A percentile compares a stretch with the other conserved stretches of the same genome.
phyloP scores from a whole-genome alignment of 23 red algal species.

The Gracilaria domingensis region DNA sequence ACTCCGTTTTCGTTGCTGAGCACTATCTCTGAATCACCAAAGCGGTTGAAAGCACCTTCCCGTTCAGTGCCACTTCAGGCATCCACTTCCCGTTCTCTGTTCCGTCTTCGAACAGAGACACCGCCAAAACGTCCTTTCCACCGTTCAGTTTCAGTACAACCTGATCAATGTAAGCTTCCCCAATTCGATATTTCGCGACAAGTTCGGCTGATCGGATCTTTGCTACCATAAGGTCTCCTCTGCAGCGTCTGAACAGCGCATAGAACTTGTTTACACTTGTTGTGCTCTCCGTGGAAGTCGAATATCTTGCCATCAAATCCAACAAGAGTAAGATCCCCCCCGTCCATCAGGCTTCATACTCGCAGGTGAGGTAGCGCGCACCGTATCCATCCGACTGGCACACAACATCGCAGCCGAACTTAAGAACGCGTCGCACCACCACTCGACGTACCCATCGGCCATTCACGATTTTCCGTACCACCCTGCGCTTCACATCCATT shows the following conservation, averaged over 20 bases:
- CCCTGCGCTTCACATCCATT: not conserved
- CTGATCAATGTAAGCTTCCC: conserved; percentile 27
- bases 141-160: not conserved
- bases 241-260: conserved; percentile 18
- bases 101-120: not conserved
- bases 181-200: conserved; percentile 6
- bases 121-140: not conserved
- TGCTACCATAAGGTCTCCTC: conserved; percentile 6
- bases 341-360: conserved; percentile 8
- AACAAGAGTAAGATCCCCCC: conserved; percentile 26
- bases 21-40: not conserved
- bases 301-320: conserved; percentile 13
- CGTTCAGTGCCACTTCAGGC: not conserved
- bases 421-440: not conserved
- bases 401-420: not conserved
- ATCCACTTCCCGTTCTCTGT: not conserved
- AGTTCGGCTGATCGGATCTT: not conserved
- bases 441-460: not conserved
- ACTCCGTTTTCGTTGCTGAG: not conserved
- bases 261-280: conserved; percentile 1
- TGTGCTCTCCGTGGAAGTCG: conserved; percentile 11
- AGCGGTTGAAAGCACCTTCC: too few relatives aligned
- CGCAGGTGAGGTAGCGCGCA: too few relatives aligned
- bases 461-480: not conserved
- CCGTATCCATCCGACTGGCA: not conserved